These are phyloP conservation scores for Meyerozyma guilliermondii DNA, from an alignment of 1,139 yeast species.

Conservation along the genomic window DNA sequence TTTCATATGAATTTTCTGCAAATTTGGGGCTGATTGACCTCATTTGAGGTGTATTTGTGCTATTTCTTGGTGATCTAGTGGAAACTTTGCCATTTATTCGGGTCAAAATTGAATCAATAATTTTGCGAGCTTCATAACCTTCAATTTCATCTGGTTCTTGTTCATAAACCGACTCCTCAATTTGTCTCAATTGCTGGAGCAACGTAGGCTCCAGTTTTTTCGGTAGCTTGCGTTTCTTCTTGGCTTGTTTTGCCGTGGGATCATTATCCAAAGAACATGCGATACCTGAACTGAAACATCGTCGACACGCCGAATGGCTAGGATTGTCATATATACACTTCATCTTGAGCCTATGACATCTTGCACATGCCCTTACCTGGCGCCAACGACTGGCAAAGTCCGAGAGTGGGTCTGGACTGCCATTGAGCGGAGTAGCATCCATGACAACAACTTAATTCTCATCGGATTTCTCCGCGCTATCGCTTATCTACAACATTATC, in stretches of 20 bases:
- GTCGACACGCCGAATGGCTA: slow-evolving; percentile 33
- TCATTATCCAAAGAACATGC: slow-evolving; percentile 46
- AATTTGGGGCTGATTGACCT: no score
- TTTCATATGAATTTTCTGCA: slow-evolving; percentile 20
- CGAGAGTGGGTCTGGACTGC: not conserved
- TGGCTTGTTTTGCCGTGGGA: slow-evolving; percentile 35
- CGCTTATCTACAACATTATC: not conserved
- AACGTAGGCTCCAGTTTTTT: not conserved
- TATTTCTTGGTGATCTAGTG: not conserved
- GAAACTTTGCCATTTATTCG: not conserved
- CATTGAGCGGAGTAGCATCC: not conserved
- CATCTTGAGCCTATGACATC: slow-evolving; percentile 53
- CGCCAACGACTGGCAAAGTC: slow-evolving; percentile 35
- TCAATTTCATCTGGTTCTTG: not conserved
- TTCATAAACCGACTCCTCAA: not conserved
- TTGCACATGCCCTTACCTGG: slow-evolving; percentile 49
- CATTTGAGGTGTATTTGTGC: no score
- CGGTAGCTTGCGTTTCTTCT: slow-evolving; percentile 13
- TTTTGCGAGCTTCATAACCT: not conserved
- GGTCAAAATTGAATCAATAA: not conserved
- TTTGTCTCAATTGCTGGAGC: not conserved
- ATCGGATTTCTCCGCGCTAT: not conserved
- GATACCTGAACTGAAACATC: slow-evolving; percentile 42
- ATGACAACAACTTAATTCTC: not conserved
- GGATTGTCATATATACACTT: slow-evolving; percentile 52